Evolutionary conservation across 2,329 filamentous ascomycete genomes (phyloP), one percentile per base, ranked within the genome.

Genomic region (Fusarium neocosmosporiellum): DNA sequence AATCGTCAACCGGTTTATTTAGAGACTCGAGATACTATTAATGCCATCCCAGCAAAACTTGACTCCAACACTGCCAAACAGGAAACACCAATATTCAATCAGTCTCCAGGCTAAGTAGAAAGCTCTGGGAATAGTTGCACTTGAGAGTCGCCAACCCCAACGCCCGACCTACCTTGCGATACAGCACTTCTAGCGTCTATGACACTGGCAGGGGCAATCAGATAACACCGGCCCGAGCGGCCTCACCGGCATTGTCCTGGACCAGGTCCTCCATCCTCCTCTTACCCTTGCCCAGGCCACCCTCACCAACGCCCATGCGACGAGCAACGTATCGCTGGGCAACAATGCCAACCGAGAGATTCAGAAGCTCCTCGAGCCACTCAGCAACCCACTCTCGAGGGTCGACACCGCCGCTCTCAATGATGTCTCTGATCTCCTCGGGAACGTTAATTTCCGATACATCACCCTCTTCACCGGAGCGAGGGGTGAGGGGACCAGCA

Each of bases 331-430:
- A 99, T 72, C 95, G 88, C 87, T 99, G 96, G 3, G 96, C 96
- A 5, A 98, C 92, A 9, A 98, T 86, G 20, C 96, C 96, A 1
- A 97, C 89, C 5, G 91, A 89, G 57, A 98, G 85, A 43, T 87
- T 90, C 34, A 99, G 87, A 0, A 91, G 85, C 84, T 98, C 96
- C 84, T 98, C 96, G 54, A 99, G 89, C 96, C 96, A 99, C 82
- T 98, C 96, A 4, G 95, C 93, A 39, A 98, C 94, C 96, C 96
- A 99, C 82, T 99, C 96, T 66, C 96, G 88, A 0, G 96, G 96
- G 79, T 99, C 96, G 3, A 98, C 94, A 54, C 89, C 90, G 10
- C 90, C 90, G 50, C 84, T 84, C 77, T 91, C 90, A 43, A 99
- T 90, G 71, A 98, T 97, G 74, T 96, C 93, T 24, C 89, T 88